Base-by-base conservation (phyloP, 768 basidiomycete species). In the Macrolepiota dolichaula region DNA sequence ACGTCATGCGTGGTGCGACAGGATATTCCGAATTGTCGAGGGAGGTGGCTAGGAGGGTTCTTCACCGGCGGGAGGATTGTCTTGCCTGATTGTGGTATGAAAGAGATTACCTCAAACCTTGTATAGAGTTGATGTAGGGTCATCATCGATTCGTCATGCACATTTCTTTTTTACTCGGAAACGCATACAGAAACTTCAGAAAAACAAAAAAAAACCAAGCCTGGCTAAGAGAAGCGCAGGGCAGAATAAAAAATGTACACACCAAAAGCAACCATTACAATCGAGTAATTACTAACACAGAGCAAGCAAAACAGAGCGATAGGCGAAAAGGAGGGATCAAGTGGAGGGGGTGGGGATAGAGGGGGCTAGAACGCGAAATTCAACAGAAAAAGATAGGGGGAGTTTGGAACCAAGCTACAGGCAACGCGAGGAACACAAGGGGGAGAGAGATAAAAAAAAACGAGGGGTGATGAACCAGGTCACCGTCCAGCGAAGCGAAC, bases 1-100 rank as follows among this genome's bases (percentile, higher is more conserved):
- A 77, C 58, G 68, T 71, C 10, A 77, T 85, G 69, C 67, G 80
- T 64, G 80, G 84, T 38, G 70, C 75, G 35, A 71, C 88, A 13
- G 89, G 85, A 4, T 71, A 85, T n/a, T 76, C 81, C 12, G 91
- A 89, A 55, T 68, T 94, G 61, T 76, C 71, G 22, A 78, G 84
- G 68, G 84, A 85, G 44, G 88, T 92, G 64, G 86, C 86, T 10
- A 75, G 76, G 42, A 76, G 77, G 50, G 76, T 89, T 37, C 73
- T 91, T 53, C 80, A 81, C 56, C 74, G 77, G 58, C 73, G 81
- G 40, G 70, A 74, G 46, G 72, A 74, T 59, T 73, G 65, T 67
- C 56, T 42, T 42, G 6, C 53, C 37, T 54, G 25, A 51, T 51
- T 46, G 25, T 46, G 29, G 46, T 37, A 25, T 49, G 24, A 36